Evolutionary conservation across 345 rosid species (phyloP), one percentile per base, ranked within the genome.

Genomic region (Brassica nigra): DNA sequence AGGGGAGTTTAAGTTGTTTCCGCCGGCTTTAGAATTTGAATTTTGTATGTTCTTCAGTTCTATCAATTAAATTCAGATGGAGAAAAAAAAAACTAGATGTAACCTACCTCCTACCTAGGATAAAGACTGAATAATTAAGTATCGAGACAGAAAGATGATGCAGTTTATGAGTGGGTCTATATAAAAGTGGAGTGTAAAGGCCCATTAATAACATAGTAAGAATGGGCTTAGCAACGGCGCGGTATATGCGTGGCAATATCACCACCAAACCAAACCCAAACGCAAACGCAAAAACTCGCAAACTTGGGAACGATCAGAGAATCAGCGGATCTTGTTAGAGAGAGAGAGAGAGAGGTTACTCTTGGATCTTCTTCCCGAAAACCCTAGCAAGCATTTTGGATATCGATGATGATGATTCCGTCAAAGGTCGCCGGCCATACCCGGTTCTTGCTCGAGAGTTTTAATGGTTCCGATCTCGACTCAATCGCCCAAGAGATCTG

Each of bases 391-490:
- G 3, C 33, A 63, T 72, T 39, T 59, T 20, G 58, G 79, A 62
- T 74, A 57, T 61, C 55, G 86, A 91, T 95, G 96, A 80, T 83
- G 6, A 71, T 80, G 70, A 73, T 80, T 54, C 84, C 94, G 33
- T 83, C 89, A 20, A 78, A 85, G 54, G 71, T 91, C 75, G 75
- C 90, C 31, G 75, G 79, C 23, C 92, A 91, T 84, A 84, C 89
- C 83, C 94, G 94, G 74, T 91, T 88, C 89, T 62, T 89, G 82
- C 87, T 95, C 49, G 85, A 80, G 62, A 79, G 83, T 80, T 74
- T 87, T 83, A 82, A 69, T 81, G 97, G 88, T 67, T 79, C 90
- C 79, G 88, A 86, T 85, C 78, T 68, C 78, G 95, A 91, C 82
- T 83, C 88, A 36, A 84, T 86, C 64, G 71, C 86, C 14, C 86